phyloP scores from a whole-genome alignment of 2,329 filamentous ascomycete species.

The Calonectria pteridis region DNA sequence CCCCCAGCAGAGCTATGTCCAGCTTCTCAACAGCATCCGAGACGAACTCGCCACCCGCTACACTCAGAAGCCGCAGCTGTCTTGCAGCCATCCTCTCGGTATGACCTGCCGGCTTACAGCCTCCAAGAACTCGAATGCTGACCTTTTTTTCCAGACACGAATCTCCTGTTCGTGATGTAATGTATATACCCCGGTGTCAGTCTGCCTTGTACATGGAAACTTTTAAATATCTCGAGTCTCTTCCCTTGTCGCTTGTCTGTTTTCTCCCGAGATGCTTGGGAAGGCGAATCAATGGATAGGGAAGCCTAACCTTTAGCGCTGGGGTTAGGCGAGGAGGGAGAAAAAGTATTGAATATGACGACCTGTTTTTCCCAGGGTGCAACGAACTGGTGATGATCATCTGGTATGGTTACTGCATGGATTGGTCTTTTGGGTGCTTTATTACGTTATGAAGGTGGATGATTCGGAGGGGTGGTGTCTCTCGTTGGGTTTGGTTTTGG shows the following conservation, averaged over 20 bases:
- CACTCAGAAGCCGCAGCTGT: conserved; percentile 94
- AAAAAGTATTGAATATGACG: conserved; percentile 12
- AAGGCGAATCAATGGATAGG: background rate
- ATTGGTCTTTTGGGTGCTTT: conserved; percentile 2
- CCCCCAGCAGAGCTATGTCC: conserved; percentile 97
- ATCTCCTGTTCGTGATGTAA: conserved; percentile 74
- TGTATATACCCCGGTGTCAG: conserved; percentile 25
- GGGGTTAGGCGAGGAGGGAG: background rate
- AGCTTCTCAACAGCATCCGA: conserved; percentile 95
- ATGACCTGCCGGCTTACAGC: conserved; percentile 52
- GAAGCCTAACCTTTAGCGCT: background rate
- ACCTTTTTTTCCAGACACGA: conserved; percentile 65
- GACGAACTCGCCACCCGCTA: conserved; percentile 92
- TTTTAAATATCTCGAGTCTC: conserved; percentile 24
- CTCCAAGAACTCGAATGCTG: conserved; percentile 19
- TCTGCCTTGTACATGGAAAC: conserved; percentile 31
- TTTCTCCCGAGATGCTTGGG: background rate
- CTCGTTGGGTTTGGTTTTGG: conserved; percentile 14
- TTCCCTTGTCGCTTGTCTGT: conserved; percentile 8
- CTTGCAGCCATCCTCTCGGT: conserved; percentile 97
- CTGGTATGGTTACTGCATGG: conserved; percentile 16
- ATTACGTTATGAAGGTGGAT: background rate
- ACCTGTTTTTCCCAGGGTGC: conserved; percentile 2
- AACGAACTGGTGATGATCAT: conserved; percentile 20
- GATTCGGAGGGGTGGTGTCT: background rate